A percentile compares a stretch with the other conserved stretches of the same genome.
These are phyloP conservation scores for Candida glucosophila DNA, from an alignment of 1,139 yeast species.

Conservation along the genomic window DNA sequence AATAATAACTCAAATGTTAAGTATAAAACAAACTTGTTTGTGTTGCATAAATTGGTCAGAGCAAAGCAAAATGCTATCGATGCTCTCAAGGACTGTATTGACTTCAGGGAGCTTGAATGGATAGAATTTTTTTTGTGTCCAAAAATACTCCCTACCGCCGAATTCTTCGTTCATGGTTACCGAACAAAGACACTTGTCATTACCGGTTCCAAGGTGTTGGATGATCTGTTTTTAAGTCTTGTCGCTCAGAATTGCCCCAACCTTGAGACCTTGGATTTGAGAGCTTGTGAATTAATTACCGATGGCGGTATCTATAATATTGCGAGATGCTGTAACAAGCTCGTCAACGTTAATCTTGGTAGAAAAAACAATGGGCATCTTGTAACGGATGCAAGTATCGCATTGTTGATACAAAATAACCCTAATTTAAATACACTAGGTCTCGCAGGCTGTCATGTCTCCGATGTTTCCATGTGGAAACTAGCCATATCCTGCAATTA, in stretches of 20 bases:
- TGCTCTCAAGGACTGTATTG: constrained; percentile 15
- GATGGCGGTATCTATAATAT: constrained; percentile 68
- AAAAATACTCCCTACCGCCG: constrained; percentile 45
- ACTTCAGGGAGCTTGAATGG: constrained; percentile 47
- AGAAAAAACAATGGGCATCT: constrained; percentile 62
- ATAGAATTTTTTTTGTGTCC: constrained; percentile 85
- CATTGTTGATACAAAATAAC: constrained; percentile 46
- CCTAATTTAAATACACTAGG: constrained; percentile 65
- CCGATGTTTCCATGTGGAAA: constrained; percentile 77
- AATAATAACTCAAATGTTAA: constrained; percentile 1
- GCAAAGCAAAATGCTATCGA: constrained; percentile 22
- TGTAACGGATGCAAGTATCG: constrained; percentile 64
- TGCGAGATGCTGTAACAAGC: constrained; percentile 48
- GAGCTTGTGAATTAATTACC: constrained; percentile 77
- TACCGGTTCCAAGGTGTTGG: constrained; percentile 66
- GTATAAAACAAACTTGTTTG: constrained; percentile 23
- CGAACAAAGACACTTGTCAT: constrained; percentile 51
- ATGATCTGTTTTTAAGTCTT: constrained; percentile 47
- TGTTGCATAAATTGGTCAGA: constrained; percentile 28
- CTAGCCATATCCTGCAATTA: constrained; percentile 54
- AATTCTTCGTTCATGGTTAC: constrained; percentile 29
- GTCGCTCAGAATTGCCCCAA: constrained; percentile 52
- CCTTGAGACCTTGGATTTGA: constrained; percentile 58
- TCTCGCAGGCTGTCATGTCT: constrained; percentile 76
- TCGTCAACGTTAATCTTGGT: constrained; percentile 65